phyloP scores from a whole-genome alignment of 805 yeast species.

The Kuraishia piskuri region DNA sequence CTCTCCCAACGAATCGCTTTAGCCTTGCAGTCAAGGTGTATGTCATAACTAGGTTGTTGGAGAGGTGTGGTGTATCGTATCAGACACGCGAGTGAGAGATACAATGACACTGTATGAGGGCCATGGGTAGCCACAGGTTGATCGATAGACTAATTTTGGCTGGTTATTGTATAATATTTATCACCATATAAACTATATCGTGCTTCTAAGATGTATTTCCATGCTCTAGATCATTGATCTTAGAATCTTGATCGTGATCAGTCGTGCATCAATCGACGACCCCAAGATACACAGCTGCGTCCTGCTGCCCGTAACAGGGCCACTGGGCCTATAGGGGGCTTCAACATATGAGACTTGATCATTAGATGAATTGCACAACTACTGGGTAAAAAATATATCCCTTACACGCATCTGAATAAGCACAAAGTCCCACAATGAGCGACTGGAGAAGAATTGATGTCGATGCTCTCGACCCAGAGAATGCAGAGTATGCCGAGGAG shows the following conservation, averaged over 20 bases:
- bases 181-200: too few species aligned
- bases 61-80: too few species aligned
- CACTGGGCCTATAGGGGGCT: neutral
- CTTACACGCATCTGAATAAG: conserved; percentile 7
- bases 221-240: too few species aligned
- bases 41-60: too few species aligned
- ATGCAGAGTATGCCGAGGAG: conserved; percentile 54
- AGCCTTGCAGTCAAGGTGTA: too few species aligned
- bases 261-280: neutral
- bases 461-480: conserved; percentile 84
- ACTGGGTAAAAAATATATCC: conserved; percentile 40
- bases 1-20: too few species aligned
- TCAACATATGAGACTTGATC: too few species aligned
- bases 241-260: too few species aligned
- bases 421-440: conserved; percentile 29
- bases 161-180: neutral
- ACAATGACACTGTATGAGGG: too few species aligned
- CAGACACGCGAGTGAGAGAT: too few species aligned
- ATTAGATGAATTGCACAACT: neutral
- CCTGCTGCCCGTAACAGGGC: neutral
- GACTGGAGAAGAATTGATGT: conserved; percentile 95
- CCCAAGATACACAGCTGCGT: neutral
- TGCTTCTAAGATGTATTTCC: too few species aligned
- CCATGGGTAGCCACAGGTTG: too few species aligned
- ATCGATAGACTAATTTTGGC: neutral